Evolutionary conservation across 225 moss, liverwort and hornwort genomes (phyloP).

Genomic region (Ulota crispa): DNA sequence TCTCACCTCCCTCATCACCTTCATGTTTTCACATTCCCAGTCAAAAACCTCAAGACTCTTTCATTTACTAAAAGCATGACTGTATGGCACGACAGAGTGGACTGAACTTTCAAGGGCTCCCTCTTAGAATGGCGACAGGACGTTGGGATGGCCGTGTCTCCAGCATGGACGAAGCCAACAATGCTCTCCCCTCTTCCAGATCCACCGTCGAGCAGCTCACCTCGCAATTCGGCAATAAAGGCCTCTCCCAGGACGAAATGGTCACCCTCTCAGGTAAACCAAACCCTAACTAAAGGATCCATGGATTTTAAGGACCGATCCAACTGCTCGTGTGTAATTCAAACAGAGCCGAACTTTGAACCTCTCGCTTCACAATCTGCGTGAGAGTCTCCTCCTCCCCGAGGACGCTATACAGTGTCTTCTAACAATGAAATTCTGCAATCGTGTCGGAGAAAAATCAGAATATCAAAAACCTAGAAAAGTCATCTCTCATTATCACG

Average conservation of each 20-base stretch:
- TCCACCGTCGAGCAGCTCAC: constrained; percentile 44
- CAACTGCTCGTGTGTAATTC: not conserved
- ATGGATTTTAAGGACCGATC: not conserved
- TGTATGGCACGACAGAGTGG: constrained; percentile 39
- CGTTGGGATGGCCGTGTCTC: constrained; percentile 73
- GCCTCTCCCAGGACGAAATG: constrained; percentile 66
- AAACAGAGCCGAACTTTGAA: no score
- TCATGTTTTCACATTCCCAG: not conserved
- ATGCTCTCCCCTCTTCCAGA: constrained; percentile 41
- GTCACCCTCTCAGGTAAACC: constrained; percentile 58
- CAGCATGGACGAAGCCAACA: constrained; percentile 27
- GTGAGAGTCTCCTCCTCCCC: no score
- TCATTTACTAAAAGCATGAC: not conserved
- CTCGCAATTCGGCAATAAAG: constrained; percentile 39
- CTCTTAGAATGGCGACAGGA: constrained; percentile 57
- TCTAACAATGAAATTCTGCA: no score
- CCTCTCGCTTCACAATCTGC: no score
- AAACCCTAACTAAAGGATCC: not conserved
- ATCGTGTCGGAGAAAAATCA: no score
- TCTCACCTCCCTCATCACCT: not conserved
- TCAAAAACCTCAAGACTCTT: not conserved
- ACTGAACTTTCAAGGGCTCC: constrained; percentile 44
- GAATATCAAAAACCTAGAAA: no score
- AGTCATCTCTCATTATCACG: not conserved
- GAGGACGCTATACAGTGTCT: no score